phyloP scores from a whole-genome alignment of 2,329 filamentous ascomycete species.

The Didymella pinodella region DNA sequence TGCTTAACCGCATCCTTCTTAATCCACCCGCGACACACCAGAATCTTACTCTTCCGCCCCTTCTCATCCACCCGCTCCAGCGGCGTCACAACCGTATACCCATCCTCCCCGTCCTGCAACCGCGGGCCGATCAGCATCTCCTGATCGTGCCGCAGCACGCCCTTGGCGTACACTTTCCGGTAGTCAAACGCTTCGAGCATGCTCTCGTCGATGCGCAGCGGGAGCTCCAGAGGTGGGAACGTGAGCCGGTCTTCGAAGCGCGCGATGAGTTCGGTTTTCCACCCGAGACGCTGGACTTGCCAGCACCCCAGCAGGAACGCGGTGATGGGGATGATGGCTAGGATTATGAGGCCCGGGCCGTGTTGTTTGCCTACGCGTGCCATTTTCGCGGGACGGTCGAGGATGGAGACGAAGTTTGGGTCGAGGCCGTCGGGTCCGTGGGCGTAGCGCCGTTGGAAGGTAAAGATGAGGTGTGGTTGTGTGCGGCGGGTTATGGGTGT shows the following conservation, averaged over 20 bases:
- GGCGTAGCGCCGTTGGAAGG: slow-evolving; percentile 29
- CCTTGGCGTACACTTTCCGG: slow-evolving; percentile 78
- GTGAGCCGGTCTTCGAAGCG: slow-evolving; percentile 91
- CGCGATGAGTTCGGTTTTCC: slow-evolving; percentile 93
- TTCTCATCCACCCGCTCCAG: slow-evolving; percentile 72
- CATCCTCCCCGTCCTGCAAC: slow-evolving; percentile 86
- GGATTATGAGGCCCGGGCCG: slow-evolving; percentile 79
- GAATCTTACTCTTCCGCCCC: slow-evolving; percentile 64
- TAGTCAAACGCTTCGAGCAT: slow-evolving; percentile 92
- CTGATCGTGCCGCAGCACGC: slow-evolving; percentile 81
- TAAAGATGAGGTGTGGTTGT: slow-evolving; percentile 28
- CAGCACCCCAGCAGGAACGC: slow-evolving; percentile 91
- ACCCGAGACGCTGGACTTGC: slow-evolving; percentile 91
- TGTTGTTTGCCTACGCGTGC: slow-evolving; percentile 78
- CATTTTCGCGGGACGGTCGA: slow-evolving; percentile 84
- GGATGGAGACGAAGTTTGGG: slow-evolving; percentile 80
- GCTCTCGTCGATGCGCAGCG: slow-evolving; percentile 80
- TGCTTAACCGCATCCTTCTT: slow-evolving; percentile 75
- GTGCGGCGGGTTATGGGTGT: slow-evolving; percentile 30
- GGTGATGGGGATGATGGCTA: slow-evolving; percentile 88
- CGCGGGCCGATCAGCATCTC: slow-evolving; percentile 97
- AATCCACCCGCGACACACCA: slow-evolving; percentile 95
- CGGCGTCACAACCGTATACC: slow-evolving; percentile 90
- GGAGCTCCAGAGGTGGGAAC: slow-evolving; percentile 83
- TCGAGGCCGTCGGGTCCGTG: slow-evolving; percentile 65